Conservation (phyloP, 129 eudicot species). For the Tagetes erecta region DNA sequence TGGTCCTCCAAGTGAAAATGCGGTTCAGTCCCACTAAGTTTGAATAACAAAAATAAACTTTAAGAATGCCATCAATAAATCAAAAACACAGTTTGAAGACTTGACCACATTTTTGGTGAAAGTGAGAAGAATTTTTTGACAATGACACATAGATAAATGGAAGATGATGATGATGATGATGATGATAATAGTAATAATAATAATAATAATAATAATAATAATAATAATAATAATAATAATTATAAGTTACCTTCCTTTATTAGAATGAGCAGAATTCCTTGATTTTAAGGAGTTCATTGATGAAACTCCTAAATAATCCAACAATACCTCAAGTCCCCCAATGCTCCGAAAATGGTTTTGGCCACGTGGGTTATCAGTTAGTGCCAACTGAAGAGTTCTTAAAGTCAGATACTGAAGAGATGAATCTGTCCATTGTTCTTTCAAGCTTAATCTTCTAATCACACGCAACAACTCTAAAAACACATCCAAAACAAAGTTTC, state of each 20-base stretch:
- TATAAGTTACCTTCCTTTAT: constrained; percentile 46
- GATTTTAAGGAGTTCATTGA: constrained; percentile 51
- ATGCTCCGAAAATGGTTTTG: constrained; percentile 99
- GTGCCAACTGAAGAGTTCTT: constrained; percentile 75
- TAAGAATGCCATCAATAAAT: background rate
- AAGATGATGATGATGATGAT: background rate
- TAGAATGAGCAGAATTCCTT: constrained; percentile 37
- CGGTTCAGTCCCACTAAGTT: background rate
- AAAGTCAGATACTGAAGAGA: constrained; percentile 77
- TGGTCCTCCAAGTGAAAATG: background rate
- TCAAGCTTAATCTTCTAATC: constrained; percentile 75
- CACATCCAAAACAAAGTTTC: constrained; percentile 24
- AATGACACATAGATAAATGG: background rate
- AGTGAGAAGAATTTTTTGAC: background rate
- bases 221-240: background rate
- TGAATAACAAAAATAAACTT: background rate
- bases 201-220: background rate
- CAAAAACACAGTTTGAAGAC: background rate
- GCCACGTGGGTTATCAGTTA: constrained; percentile 81
- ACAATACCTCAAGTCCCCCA: constrained; percentile 96
- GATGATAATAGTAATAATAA: background rate
- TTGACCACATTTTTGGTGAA: background rate
- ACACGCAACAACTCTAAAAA: constrained; percentile 87
- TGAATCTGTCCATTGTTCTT: constrained; percentile 71
- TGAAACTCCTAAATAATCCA: constrained; percentile 88